Evolutionary conservation across 306 rosid species (phyloP), one percentile per base, ranked within the genome.

Genomic region (Dalbergia cochinchinensis): DNA sequence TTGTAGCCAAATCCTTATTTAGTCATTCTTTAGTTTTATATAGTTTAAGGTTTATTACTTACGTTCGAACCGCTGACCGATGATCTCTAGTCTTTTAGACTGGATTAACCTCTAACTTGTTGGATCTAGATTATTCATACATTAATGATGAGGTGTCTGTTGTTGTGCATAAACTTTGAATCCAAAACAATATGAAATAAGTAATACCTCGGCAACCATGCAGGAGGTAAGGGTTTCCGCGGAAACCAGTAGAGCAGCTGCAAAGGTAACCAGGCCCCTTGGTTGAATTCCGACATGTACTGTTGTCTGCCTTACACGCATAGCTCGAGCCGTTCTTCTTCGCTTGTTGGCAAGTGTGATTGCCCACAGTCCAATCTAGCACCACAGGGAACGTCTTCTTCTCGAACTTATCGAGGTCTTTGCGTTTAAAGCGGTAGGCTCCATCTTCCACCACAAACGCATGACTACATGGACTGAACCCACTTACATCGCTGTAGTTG

Each of bases 341-440:
- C 34, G 76, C 83, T 13, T 59, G 26, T 76, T 4, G 4, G 35
- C 87, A 86, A 0, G 62, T 68, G 22, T 39, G 39, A 20, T 68
- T 67, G 7, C 81, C 78, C 11, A 86, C 62, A 1, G 76, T 80
- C 89, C 83, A 86, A 37, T 83, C 83, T 6, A 83, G 37, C 31
- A 77, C 82, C 26, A 71, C 65, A 0, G 76, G 76, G 15, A 71
- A 34, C 0, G 7, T 11, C 3, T 6, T 33, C 0, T 50, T 37
- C 3, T 4, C 16, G 0, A 50, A 50, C 16, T 4, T 14, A 0
- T 0, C 5, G 16, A 50, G 57, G 7, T 50, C 16, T 1, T 0
- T 6, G 18, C 7, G 0, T 14, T 0, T 0, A 50, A 50, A 50
- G 1, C 2, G 0, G 1, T 50, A 50, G 57, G 2, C 1, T 50